phyloP scores from a whole-genome alignment of 2,329 filamentous ascomycete species.

The Pseudocercospora pini-densiflorae region DNA sequence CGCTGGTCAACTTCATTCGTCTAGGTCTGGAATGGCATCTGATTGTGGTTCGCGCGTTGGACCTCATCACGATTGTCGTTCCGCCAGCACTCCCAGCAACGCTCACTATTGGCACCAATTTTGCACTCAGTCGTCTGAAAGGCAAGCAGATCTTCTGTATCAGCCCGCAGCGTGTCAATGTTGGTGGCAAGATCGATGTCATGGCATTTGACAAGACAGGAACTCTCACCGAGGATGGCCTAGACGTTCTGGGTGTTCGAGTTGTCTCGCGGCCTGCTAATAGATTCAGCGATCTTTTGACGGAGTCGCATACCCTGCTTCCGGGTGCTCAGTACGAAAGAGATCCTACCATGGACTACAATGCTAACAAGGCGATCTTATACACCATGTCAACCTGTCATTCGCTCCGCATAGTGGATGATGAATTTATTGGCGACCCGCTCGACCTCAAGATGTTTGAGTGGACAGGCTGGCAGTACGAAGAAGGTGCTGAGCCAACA shows the following conservation, averaged over 20 bases:
- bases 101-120: slow-evolving; percentile 94
- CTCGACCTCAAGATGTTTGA: slow-evolving; percentile 99
- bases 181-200: slow-evolving; percentile 92
- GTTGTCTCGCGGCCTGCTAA: slow-evolving; percentile 69
- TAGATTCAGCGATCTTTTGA: slow-evolving; percentile 76
- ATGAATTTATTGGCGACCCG: slow-evolving; percentile 88
- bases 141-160: slow-evolving; percentile 95
- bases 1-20: slow-evolving; percentile 89
- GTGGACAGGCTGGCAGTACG: slow-evolving; percentile 89
- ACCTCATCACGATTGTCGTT: slow-evolving; percentile 97
- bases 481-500: slow-evolving; percentile 75
- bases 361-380: slow-evolving; percentile 71
- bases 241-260: slow-evolving; percentile 89
- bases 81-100: slow-evolving; percentile 94
- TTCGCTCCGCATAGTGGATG: slow-evolving; percentile 83
- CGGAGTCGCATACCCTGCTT: slow-evolving; percentile 65
- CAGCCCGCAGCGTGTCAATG: slow-evolving; percentile 94
- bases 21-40: slow-evolving; percentile 84
- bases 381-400: slow-evolving; percentile 99
- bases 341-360: slow-evolving; percentile 64
- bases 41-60: slow-evolving; percentile 88
- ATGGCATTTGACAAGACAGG: slow-evolving; percentile 99
- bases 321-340: slow-evolving; percentile 59
- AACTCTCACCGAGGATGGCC: slow-evolving; percentile 93
- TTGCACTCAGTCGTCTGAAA: slow-evolving; percentile 84